Base-by-base conservation (phyloP, 345 rosid genomes). In the Passiflora organensis region DNA sequence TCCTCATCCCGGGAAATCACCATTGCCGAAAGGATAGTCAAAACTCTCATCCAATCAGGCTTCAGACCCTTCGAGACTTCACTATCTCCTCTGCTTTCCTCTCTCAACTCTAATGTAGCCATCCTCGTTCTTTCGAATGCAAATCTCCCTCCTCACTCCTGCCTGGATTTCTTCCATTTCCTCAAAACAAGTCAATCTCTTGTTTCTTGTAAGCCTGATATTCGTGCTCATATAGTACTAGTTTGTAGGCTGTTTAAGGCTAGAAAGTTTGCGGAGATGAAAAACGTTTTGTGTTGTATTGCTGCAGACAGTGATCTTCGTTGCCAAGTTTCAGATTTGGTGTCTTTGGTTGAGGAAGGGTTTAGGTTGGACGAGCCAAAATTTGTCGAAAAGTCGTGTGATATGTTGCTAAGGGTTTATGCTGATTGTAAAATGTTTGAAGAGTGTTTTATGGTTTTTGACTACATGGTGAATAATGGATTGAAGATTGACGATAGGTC, bases 371-470 rank as follows among this genome's bases (percentile, higher is more conserved):
- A 42, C 4, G 78, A 70, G 20, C 24, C 74, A 18, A 65, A 34
- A 9, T 80, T 86, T 62, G 68, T 56, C 10, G 78, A 58, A 46
- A 85, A 74, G 59, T 55, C 82, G 25, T 79, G 82, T 23, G 90
- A 83, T 66, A 67, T 83, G 74, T 32, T 76, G 56, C 79, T 91
- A 60, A 78, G 88, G 77, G 84, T 85, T 55, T 87, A 81, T 70
- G 82, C 72, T 0, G 88, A 91, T 54, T 65, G 75, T 56, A 71
- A 62, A 37, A 71, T 78, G 86, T 85, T 85, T 47, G 70, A 65
- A 43, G 84, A 83, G 51, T 73, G 88, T 62, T 12, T 63, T 13
- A 50, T n/a, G 69, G 78, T 82, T 42, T 91, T 87, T 28, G 77
- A 73, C 66, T 76, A 71, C 72, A 79, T 85, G 88, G 65, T 68